These are phyloP conservation scores for Vaccinium corymbosum DNA, from an alignment of 148 eudicot genomes.

Conservation along the genomic window DNA sequence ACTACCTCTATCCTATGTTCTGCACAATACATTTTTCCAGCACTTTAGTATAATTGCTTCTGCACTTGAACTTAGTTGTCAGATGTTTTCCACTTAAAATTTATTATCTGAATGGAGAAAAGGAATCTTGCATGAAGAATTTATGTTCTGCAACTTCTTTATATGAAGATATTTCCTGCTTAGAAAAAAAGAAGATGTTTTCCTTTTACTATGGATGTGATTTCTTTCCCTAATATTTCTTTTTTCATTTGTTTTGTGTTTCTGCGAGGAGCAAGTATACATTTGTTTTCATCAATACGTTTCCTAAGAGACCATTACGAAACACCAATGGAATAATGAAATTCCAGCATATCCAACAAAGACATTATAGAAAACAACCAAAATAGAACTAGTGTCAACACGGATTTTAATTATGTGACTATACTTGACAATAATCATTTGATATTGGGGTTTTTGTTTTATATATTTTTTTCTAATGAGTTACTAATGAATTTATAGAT, in stretches of 20 bases:
- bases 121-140: background rate
- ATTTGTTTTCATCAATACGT: background rate
- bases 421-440: background rate
- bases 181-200: background rate
- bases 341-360: background rate
- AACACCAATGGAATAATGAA: background rate
- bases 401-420: background rate
- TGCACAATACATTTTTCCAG: background rate
- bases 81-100: background rate
- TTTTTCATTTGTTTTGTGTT: background rate
- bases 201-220: background rate
- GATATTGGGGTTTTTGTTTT: background rate
- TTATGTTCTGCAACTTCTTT: background rate
- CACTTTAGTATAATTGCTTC: background rate
- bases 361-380: background rate
- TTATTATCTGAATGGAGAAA: background rate
- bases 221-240: background rate
- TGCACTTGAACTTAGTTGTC: background rate
- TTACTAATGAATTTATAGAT: background rate
- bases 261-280: background rate
- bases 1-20: background rate
- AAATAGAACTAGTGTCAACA: background rate
- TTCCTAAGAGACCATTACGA: background rate
- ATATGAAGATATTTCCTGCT: background rate
- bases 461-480: background rate